A percentile compares a stretch with the other conserved stretches of the same genome.
phyloP scores from a whole-genome alignment of 2,329 filamentous ascomycete species.

The Pestalotiopsis sp. region DNA sequence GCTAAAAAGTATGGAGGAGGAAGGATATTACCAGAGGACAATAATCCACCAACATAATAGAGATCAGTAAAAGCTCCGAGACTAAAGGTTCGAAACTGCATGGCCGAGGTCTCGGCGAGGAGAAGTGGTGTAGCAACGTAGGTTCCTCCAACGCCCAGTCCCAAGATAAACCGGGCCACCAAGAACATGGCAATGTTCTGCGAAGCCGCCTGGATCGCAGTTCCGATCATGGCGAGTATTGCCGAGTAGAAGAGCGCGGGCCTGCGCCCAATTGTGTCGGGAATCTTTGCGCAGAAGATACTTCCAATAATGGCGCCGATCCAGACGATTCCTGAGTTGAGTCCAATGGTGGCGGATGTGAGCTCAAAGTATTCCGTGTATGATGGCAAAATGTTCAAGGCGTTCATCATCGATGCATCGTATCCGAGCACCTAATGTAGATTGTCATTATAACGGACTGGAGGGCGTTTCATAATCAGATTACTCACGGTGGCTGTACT shows the following conservation, averaged over 20 bases:
- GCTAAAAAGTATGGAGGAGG: neutral
- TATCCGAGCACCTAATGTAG: constrained; percentile 2
- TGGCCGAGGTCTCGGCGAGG: constrained; percentile 7
- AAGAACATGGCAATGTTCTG: constrained; percentile 30
- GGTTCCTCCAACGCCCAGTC: constrained; percentile 20
- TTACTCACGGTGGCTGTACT: neutral
- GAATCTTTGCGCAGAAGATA: constrained; percentile 24
- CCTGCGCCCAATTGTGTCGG: constrained; percentile 29
- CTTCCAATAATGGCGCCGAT: constrained; percentile 27
- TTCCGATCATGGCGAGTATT: constrained; percentile 24
- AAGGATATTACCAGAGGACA: neutral
- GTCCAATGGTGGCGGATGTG: constrained; percentile 32
- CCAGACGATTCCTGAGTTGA: constrained; percentile 32
- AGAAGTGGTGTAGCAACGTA: constrained; percentile 13
- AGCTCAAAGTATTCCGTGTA: constrained; percentile 37
- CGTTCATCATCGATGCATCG: constrained; percentile 16
- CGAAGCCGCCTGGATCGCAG: constrained; percentile 22
- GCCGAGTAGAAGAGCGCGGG: constrained; percentile 23
- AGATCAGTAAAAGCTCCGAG: constrained; percentile 15
- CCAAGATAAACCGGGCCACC: constrained; percentile 28
- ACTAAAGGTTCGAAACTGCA: constrained; percentile 14
- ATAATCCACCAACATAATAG: constrained; percentile 35
- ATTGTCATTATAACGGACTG: neutral
- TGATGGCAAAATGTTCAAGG: constrained; percentile 35
- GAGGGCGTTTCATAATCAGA: neutral